Evolutionary conservation across 163 green algal genomes (phyloP).

Genomic region (Coccomyxa subellipsoidea): DNA sequence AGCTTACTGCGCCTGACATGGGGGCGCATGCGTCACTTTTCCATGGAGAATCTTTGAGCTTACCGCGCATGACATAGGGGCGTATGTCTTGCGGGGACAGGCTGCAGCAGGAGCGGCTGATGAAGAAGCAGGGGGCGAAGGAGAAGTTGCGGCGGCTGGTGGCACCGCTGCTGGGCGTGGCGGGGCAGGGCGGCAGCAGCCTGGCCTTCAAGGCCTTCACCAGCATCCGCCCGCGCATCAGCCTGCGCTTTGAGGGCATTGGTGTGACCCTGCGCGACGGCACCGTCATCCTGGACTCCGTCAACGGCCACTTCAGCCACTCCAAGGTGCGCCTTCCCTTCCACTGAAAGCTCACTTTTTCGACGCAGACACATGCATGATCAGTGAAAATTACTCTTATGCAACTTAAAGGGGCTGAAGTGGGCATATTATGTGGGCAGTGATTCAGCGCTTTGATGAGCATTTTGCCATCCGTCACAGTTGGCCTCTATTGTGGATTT

Average conservation of each 20-base stretch:
- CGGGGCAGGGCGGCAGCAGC: slow-evolving; percentile 25
- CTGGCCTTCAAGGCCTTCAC: slow-evolving; percentile 51
- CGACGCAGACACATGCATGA: too few relatives aligned
- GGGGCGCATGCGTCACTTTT: too few relatives aligned
- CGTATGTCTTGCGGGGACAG: too few relatives aligned
- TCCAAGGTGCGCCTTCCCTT: slow-evolving; percentile 18
- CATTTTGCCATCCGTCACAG: too few relatives aligned
- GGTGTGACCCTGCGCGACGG: slow-evolving; percentile 47
- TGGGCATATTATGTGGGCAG: too few relatives aligned
- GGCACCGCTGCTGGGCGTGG: slow-evolving; percentile 16
- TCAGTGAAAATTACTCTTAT: too few relatives aligned
- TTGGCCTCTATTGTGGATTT: too few relatives aligned
- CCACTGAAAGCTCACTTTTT: not conserved
- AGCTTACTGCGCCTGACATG: too few relatives aligned
- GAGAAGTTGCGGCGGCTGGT: slow-evolving; percentile 31
- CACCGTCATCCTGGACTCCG: slow-evolving; percentile 35
- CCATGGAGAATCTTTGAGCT: too few relatives aligned
- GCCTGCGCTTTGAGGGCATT: slow-evolving; percentile 57
- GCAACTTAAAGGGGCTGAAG: too few relatives aligned
- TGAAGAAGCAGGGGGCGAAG: slow-evolving; percentile 24
- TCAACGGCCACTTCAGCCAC: slow-evolving; percentile 41
- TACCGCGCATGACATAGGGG: too few relatives aligned
- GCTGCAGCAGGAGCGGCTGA: slow-evolving; percentile 15
- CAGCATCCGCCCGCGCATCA: slow-evolving; percentile 49
- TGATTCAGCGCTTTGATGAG: too few relatives aligned